Evolutionary conservation across 164 flowering plant genomes (phyloP).

Genomic region (Dillenia suffruticosa): DNA sequence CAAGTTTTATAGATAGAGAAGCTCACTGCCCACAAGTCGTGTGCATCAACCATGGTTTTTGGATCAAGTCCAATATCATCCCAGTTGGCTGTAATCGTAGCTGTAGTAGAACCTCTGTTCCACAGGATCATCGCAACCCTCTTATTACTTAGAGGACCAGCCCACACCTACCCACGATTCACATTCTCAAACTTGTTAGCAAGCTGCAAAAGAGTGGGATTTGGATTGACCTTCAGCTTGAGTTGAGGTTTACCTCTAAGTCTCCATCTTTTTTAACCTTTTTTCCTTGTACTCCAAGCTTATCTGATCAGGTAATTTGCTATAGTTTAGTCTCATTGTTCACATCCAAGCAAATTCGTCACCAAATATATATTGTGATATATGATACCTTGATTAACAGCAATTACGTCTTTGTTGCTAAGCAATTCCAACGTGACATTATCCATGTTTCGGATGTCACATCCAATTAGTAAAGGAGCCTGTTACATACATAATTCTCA

Average conservation of each 20-base stretch:
- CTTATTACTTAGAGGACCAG: conserved; percentile 47
- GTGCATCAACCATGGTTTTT: conserved; percentile 32
- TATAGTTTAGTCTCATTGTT: too few relatives aligned
- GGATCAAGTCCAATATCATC: conserved; percentile 47
- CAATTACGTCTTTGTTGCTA: conserved; percentile 70
- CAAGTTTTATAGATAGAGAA: neutral
- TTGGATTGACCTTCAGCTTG: neutral
- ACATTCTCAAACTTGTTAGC: neutral
- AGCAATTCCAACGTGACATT: conserved; percentile 37
- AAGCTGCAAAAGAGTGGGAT: too few relatives aligned
- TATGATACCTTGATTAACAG: conserved; percentile 67
- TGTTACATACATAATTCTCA: conserved; percentile 9
- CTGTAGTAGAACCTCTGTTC: conserved; percentile 56
- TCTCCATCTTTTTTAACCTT: conserved; percentile 57
- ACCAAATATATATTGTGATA: too few relatives aligned
- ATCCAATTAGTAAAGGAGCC: conserved; percentile 84
- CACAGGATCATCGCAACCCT: conserved; percentile 51
- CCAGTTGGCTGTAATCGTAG: conserved; percentile 55
- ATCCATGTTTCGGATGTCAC: conserved; percentile 55
- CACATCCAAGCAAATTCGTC: too few relatives aligned
- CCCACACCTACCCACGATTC: conserved; percentile 54
- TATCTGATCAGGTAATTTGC: conserved; percentile 27
- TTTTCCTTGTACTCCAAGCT: conserved; percentile 76
- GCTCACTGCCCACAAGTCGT: conserved; percentile 68
- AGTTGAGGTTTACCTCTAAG: conserved; percentile 44